Conservation (phyloP, 1,139 yeast genomes). For the Debaryomycetaceae sp. region DNA sequence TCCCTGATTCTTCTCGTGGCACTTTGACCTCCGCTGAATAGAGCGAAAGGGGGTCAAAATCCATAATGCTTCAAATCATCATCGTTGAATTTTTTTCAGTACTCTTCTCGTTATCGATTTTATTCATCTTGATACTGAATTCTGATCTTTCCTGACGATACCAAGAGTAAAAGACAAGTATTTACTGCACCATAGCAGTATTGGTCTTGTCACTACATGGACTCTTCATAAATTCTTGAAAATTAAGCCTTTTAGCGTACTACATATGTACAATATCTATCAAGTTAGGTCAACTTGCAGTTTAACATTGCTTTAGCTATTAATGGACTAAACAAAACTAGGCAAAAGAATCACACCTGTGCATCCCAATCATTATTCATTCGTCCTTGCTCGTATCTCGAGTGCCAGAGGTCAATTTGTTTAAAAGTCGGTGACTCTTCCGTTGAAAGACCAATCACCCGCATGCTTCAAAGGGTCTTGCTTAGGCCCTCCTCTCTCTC, state of each 20-base stretch:
- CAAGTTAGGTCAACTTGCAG: too few species aligned
- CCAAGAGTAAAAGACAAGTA: too few species aligned
- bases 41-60: conserved; percentile 10
- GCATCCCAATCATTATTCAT: background rate
- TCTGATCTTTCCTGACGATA: background rate
- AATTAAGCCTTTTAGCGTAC: background rate
- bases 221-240: too few species aligned
- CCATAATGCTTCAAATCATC: conserved; percentile 3
- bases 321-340: background rate
- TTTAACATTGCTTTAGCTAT: background rate
- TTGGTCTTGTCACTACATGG: too few species aligned
- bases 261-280: background rate
- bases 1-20: background rate
- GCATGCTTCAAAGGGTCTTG: conserved; percentile 87
- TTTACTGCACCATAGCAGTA: too few species aligned
- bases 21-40: conserved; percentile 6
- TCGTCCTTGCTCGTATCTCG: background rate
- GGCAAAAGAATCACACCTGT: background rate
- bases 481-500: conserved; percentile 98
- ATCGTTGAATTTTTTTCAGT: background rate
- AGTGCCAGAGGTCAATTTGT: too few species aligned
- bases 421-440: conserved; percentile 91
- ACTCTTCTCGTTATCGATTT: too few species aligned
- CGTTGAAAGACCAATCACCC: conserved; percentile 93
- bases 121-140: background rate